Evolutionary conservation across 2,329 filamentous ascomycete genomes (phyloP).

Genomic region (Fusarium palustre): DNA sequence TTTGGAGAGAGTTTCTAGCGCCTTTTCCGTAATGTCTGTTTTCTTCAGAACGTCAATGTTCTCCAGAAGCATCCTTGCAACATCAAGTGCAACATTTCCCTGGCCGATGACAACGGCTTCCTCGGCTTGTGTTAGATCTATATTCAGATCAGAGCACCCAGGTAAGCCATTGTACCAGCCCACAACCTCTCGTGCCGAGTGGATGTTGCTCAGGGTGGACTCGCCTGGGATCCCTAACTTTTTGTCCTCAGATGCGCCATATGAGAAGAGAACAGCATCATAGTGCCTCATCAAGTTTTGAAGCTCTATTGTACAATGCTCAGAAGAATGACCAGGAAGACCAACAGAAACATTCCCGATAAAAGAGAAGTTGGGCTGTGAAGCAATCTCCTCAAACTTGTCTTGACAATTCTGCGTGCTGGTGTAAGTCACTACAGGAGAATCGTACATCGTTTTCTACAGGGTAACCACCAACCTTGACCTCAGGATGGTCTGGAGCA

Average conservation of each 20-base stretch:
- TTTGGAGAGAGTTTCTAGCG: conserved; percentile 76
- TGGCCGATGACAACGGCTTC: conserved; percentile 92
- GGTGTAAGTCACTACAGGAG: conserved; percentile 9
- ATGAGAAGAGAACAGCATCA: conserved; percentile 91
- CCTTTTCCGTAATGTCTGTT: conserved; percentile 91
- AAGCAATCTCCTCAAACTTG: conserved; percentile 89
- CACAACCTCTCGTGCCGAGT: conserved; percentile 92
- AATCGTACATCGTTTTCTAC: background rate
- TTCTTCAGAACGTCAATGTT: conserved; percentile 77
- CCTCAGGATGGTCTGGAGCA: conserved; percentile 97
- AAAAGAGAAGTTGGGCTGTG: conserved; percentile 86
- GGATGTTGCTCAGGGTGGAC: conserved; percentile 75
- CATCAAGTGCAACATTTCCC: conserved; percentile 95
- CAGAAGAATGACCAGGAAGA: conserved; percentile 54
- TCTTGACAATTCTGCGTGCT: conserved; percentile 85
- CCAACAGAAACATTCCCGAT: conserved; percentile 90
- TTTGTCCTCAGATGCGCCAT: conserved; percentile 88
- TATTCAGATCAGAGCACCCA: conserved; percentile 78
- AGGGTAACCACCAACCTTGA: conserved; percentile 73
- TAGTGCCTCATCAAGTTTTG: conserved; percentile 81
- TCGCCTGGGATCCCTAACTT: conserved; percentile 85
- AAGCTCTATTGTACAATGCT: conserved; percentile 70
- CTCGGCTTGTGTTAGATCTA: conserved; percentile 79
- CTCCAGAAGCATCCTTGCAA: conserved; percentile 86
- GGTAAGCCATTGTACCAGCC: conserved; percentile 99